Base-by-base conservation (phyloP, 495 filamentous ascomycete species). In the Neurospora sp. region DNA sequence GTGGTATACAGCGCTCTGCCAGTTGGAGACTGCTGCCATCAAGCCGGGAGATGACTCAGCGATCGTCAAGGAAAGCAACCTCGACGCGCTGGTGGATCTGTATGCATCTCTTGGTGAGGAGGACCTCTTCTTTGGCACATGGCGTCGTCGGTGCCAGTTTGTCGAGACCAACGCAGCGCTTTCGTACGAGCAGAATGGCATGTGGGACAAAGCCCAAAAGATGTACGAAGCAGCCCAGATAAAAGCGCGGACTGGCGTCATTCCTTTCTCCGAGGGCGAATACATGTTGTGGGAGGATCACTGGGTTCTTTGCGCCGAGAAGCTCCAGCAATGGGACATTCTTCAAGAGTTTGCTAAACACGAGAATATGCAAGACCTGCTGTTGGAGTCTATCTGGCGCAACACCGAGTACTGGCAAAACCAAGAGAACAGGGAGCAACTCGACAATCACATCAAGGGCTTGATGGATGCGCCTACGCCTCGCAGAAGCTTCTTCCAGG, bases 261-360 rank as follows among this genome's bases (percentile, higher is more conserved):
- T 97, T 73, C 94, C 96, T 2, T 98, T 97, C 83, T 98, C 96
- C 2, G 92, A 96, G 75, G 93, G 90, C 16, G 96, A 99, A 82
- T 99, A 99, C 79, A 97, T 96, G 88, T 86, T 99, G 1, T 99
- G 96, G 96, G 96, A 99, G 82, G 96, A 99, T 80, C 96, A 99
- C 75, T 99, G 96, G 96, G 88, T 98, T 41, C 87, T 96, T 48
- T 98, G 96, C 78, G 96, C 95, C 3, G 93, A 98, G 82, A 99
- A 98, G 83, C 87, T 99, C 44, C 96, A 99, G 79, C 96, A 98
- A 75, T 99, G 96, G 96, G 96, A 99, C 71, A 92, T 99, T 71
- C 82, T 99, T 38, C 92, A 91, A 71, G 96, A 99, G 74, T 98
- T 97, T 74, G 94, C 96, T n/a, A 98, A 98, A 81, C 95, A 98